A percentile compares a stretch with the other conserved stretches of the same genome.
phyloP scores from a whole-genome alignment of 345 rosid species.

The Hibiscus trionum region DNA sequence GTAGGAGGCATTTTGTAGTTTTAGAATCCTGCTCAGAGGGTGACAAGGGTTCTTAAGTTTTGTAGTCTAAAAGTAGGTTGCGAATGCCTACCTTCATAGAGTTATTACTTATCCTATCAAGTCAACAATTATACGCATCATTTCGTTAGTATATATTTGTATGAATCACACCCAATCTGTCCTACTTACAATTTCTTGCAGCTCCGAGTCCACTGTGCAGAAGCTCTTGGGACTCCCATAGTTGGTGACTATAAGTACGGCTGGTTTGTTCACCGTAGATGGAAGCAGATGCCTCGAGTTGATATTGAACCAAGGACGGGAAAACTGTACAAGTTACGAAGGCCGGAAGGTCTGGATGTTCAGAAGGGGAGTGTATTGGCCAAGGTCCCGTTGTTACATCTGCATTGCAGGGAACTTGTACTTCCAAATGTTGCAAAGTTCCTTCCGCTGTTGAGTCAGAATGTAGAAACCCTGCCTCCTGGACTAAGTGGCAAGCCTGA shows the following conservation, averaged over 20 bases:
- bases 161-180: neutral
- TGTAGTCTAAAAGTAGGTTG: neutral
- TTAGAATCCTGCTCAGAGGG: neutral
- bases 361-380: constrained; percentile 94
- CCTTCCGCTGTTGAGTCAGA: constrained; percentile 30
- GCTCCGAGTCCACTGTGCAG: constrained; percentile 94
- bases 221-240: constrained; percentile 89
- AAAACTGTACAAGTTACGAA: constrained; percentile 63
- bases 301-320: constrained; percentile 64
- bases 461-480: constrained; percentile 16
- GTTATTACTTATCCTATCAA: too few species aligned
- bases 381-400: constrained; percentile 82
- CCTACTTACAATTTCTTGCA: constrained; percentile 15
- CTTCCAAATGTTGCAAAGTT: constrained; percentile 81
- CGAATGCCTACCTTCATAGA: too few species aligned
- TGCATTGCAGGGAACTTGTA: constrained; percentile 75
- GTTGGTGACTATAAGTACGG: constrained; percentile 91
- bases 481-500: constrained; percentile 34
- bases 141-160: neutral
- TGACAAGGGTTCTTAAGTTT: neutral
- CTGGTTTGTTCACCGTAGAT: constrained; percentile 78
- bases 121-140: neutral
- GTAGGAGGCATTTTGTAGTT: neutral
- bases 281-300: constrained; percentile 76
- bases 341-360: constrained; percentile 74